Conservation (phyloP, 2,329 filamentous ascomycete species). For the Alternaria novae-zelandiae region DNA sequence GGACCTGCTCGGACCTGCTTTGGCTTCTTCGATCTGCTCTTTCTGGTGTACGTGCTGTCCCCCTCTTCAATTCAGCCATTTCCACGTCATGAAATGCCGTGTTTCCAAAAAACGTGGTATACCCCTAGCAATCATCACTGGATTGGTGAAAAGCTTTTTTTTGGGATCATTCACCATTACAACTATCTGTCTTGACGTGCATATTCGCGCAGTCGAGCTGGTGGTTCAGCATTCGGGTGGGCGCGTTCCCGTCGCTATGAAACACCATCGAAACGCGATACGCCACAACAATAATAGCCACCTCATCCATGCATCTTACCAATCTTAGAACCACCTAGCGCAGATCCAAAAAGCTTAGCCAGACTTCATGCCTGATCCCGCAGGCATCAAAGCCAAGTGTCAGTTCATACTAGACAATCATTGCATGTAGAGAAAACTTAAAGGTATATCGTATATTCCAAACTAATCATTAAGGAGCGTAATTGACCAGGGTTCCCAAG, state of each 20-base stretch:
- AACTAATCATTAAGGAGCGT: conserved; percentile 23
- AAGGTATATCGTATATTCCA: neutral
- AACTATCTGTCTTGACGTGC: neutral
- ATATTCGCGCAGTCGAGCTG: neutral
- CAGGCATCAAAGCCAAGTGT: neutral
- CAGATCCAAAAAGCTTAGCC: conserved; percentile 7
- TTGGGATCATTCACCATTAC: neutral
- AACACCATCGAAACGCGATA: neutral
- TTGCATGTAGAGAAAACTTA: neutral
- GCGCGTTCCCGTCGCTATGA: neutral
- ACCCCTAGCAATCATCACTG: no score
- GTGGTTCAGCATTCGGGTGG: neutral
- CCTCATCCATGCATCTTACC: neutral
- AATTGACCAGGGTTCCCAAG: conserved; percentile 30
- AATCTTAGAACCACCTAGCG: neutral
- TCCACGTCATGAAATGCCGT: no score
- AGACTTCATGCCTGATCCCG: neutral
- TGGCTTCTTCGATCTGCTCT: no score
- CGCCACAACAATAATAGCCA: neutral
- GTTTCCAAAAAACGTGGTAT: no score
- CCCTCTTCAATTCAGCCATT: no score
- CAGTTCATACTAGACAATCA: neutral
- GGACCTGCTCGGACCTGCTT: no score
- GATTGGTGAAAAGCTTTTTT: no score
- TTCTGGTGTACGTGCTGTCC: no score